Base-by-base conservation (phyloP, 345 rosid species). In the Pistacia vera region DNA sequence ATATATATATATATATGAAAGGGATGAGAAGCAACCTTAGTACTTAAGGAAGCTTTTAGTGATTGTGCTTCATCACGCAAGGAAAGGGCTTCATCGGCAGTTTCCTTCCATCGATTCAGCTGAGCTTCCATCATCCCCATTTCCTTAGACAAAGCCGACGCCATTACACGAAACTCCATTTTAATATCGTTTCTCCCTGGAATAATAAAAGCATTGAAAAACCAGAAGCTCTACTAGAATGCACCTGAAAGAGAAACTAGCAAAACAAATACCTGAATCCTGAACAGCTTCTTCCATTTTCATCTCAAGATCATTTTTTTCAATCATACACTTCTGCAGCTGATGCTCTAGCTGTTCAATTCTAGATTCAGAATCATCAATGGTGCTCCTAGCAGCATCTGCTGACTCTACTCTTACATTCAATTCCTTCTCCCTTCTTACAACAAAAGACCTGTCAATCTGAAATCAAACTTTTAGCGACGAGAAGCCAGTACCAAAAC, bases 51-150 rank as follows among this genome's bases (percentile, higher is more conserved):
- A 65, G 85, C 80, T 83, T 82, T 88, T 68, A 92, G 84, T 55
- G 88, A 79, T 63, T 83, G 81, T 62, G 92, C 86, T 90, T 93
- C 83, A 81, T 90, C 88, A 79, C 81, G 95, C 83, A 91, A 81
- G 63, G 91, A 84, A 73, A 83, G 78, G 48, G 93, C 92, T 84
- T 96, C 97, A 62, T 89, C 84, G 25, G 99, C 97, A 67, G 87
- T 88, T 78, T 86, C 89, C 89, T 92, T 93, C 98, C 99, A 93
- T 63, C 92, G 89, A 44, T 89, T 93, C 87, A 96, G 76, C 83
- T 93, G 99, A 55, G 85, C 78, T 86, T 93, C 97, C 98, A 96
- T 96, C 93, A 91, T 90, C 72, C 86, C 89, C 95, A 96, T 86
- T 86, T 93, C 99, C 81, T 90, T 96, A 5, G 97, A 93, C 82